Evolutionary conservation across 2,329 filamentous ascomycete species (phyloP), one percentile per base, ranked within the genome.

Genomic region (Myriangium duriaei): DNA sequence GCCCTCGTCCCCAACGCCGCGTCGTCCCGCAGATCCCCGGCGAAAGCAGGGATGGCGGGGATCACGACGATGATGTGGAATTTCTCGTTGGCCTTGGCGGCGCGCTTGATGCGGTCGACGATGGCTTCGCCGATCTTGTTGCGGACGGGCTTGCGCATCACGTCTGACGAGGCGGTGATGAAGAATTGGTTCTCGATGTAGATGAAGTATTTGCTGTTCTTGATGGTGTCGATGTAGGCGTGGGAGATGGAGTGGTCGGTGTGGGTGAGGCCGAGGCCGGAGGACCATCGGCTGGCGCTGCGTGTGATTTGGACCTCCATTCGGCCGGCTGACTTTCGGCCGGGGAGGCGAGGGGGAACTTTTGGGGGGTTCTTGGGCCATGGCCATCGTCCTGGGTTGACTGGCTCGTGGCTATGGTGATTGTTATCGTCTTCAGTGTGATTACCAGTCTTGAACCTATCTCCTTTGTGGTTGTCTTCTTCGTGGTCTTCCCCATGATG

Each of bases 131-230:
- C 83, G 43, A 92, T 79, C 55, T 78, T 76, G 60, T 92, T 91
- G 50, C 69, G 70, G 32, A 92, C 74, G 1, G 83, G 81, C 44
- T 69, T 69, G 54, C 86, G 81, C 40, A 75, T 62, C 40, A 75
- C 62, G 38, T 81, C 69, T 33, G 66, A 68, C 1, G 81, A 87
- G 2, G 82, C 81, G 0, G 83, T 91, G 59, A 91, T 91, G 66
- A 91, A 91, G 64, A 91, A 91, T 54, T 84, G 80, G 40, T 74
- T 62, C 37, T 80, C 68, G 35, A 21, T 28, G n/a, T 81, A 85
- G 39, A 94, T 81, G 50, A 94, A 92, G 56, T 94, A 87, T 28
- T 94, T 84, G 2, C 85, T 93, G 47, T 91, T 80, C 46, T 92
- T 81, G 47, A 67, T 84, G 77, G 51, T 86, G 55, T 87, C 81